Conservation (phyloP, 495 filamentous ascomycete genomes). For the Aspergillus conjunctus region DNA sequence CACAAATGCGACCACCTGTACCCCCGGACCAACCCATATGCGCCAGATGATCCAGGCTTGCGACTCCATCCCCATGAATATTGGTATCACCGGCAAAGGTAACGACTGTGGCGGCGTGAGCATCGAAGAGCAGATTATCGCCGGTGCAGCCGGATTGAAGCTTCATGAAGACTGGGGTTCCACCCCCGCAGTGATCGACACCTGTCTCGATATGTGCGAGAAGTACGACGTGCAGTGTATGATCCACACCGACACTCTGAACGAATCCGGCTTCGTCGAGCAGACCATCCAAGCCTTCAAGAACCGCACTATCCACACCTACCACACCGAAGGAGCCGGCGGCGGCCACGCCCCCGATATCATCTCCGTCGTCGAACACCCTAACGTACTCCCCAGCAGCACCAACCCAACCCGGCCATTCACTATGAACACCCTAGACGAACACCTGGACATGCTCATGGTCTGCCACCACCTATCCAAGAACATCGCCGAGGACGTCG, state of each 20-base stretch:
- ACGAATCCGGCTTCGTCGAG: conserved; percentile 97
- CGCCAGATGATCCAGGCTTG: conserved; percentile 91
- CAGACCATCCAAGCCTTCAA: conserved; percentile 87
- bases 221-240: conserved; percentile 90
- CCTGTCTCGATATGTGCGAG: conserved; percentile 86
- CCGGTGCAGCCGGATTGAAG: conserved; percentile 89
- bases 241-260: conserved; percentile 97
- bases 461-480: conserved; percentile 93
- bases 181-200: conserved; percentile 90
- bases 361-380: conserved; percentile 87
- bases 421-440: conserved; percentile 91
- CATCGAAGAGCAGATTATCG: conserved; percentile 77
- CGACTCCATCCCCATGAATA: conserved; percentile 84
- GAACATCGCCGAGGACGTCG: conserved; percentile 93
- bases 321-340: conserved; percentile 96
- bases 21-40: conserved; percentile 80
- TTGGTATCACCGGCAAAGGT: conserved; percentile 95
- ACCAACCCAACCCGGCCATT: conserved; percentile 95
- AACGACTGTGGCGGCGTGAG: conserved; percentile 78
- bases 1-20: conserved; percentile 94
- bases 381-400: conserved; percentile 88
- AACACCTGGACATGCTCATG: conserved; percentile 99
- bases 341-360: conserved; percentile 98
- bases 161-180: conserved; percentile 98
- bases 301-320: conserved; percentile 91